phyloP scores from a whole-genome alignment of 257 asterid genomes.

The Penstemon davidsonii region DNA sequence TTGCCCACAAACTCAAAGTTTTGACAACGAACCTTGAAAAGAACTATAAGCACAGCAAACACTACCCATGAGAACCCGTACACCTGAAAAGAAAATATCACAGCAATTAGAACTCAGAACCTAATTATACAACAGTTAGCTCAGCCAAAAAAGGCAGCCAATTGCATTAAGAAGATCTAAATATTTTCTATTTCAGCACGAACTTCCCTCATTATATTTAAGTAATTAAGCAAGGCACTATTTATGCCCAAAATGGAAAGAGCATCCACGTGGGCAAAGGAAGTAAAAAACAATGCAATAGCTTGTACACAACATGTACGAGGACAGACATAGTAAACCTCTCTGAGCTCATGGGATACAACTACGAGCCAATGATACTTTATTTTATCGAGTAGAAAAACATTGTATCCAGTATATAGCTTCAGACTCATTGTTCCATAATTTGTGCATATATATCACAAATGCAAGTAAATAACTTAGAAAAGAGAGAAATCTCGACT shows the following conservation, averaged over 20 bases:
- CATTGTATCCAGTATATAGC: neutral
- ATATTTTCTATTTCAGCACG: neutral
- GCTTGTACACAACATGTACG: neutral
- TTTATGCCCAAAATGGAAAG: neutral
- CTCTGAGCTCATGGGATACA: too few relatives aligned
- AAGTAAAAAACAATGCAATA: neutral
- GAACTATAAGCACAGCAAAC: conserved; percentile 76
- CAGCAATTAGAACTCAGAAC: conserved; percentile 21
- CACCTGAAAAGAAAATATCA: conserved; percentile 43
- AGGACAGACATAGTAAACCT: neutral
- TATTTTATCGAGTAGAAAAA: neutral
- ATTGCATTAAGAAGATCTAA: neutral
- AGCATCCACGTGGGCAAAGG: neutral
- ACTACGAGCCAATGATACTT: too few relatives aligned
- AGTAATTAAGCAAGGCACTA: neutral
- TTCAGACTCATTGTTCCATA: neutral
- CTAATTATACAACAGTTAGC: neutral
- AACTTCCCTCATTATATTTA: neutral
- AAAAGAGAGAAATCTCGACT: conserved; percentile 11
- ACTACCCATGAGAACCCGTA: conserved; percentile 91
- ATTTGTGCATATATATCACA: neutral
- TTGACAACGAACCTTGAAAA: conserved; percentile 73
- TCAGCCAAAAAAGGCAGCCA: neutral
- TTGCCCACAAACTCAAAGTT: neutral
- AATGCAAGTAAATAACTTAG: conserved; percentile 10